Conservation (phyloP, 2,329 filamentous ascomycete species). For the Lomentospora prolificans region DNA sequence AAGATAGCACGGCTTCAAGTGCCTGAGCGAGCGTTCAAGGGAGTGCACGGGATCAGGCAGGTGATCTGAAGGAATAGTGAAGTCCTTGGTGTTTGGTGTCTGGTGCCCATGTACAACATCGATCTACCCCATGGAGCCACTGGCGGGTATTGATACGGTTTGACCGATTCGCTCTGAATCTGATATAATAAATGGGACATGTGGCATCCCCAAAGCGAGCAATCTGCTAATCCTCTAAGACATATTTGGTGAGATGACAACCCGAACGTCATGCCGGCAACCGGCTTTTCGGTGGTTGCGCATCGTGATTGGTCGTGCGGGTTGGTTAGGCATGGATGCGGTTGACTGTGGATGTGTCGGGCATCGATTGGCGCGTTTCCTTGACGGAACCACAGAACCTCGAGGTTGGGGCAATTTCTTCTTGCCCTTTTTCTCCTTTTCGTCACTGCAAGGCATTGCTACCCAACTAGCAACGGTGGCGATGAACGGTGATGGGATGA, state of each 20-base stretch:
- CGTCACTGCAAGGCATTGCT: slow-evolving; percentile 7
- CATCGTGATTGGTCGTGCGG: slow-evolving; percentile 1
- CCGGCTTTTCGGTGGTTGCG: background rate
- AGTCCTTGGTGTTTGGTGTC: too few species aligned
- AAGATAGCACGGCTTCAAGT: background rate
- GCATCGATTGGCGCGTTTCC: slow-evolving; percentile 8
- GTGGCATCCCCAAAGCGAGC: background rate
- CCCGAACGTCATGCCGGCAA: background rate
- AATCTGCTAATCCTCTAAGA: background rate
- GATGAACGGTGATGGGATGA: slow-evolving; percentile 1
- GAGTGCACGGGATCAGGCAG: background rate
- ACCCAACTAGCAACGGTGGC: slow-evolving; percentile 6
- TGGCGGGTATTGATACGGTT: background rate
- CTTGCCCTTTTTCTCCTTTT: background rate
- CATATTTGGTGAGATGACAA: background rate
- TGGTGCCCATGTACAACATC: background rate
- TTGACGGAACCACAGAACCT: background rate
- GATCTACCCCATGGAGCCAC: background rate
- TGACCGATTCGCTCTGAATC: background rate
- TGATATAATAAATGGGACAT: background rate
- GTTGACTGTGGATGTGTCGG: slow-evolving; percentile 7
- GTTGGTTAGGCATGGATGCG: slow-evolving; percentile 6
- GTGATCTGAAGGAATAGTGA: background rate
- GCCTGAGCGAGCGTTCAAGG: background rate
- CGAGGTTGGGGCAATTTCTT: background rate